These are phyloP conservation scores for Anaeramoeba flamelloides DNA, from an alignment of 78 protist species.

Conservation along the genomic window DNA sequence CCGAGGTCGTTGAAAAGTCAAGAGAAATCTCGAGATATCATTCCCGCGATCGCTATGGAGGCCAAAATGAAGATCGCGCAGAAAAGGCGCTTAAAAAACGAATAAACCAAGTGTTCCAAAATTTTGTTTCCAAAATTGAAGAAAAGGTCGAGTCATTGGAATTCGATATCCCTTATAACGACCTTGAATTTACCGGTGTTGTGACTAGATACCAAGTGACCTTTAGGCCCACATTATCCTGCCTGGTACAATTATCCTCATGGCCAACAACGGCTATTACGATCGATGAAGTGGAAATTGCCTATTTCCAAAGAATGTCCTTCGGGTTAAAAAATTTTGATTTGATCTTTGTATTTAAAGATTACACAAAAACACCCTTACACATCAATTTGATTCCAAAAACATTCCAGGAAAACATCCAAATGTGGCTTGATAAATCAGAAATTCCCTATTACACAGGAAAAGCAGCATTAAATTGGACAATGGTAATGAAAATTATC, in stretches of 20 bases:
- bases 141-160: slow-evolving; percentile 22
- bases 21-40: not conserved
- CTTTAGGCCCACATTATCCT: slow-evolving; percentile 54
- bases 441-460: slow-evolving; percentile 58
- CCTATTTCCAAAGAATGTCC: slow-evolving; percentile 67
- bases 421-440: slow-evolving; percentile 58
- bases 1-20: slow-evolving; percentile 44
- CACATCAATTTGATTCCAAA: slow-evolving; percentile 40
- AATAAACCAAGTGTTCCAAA: slow-evolving; percentile 44
- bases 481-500: slow-evolving; percentile 41
- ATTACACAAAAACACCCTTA: slow-evolving; percentile 36
- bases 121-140: slow-evolving; percentile 34
- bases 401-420: slow-evolving; percentile 41
- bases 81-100: slow-evolving; percentile 41
- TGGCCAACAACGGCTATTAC: slow-evolving; percentile 63
- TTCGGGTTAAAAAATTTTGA: slow-evolving; percentile 59
- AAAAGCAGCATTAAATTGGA: slow-evolving; percentile 49
- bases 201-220: slow-evolving; percentile 12
- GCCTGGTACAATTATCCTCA: slow-evolving; percentile 52
- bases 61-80: slow-evolving; percentile 68
- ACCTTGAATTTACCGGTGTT: slow-evolving; percentile 72
- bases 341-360: slow-evolving; percentile 68
- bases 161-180: slow-evolving; percentile 71
- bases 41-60: slow-evolving; percentile 16
- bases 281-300: slow-evolving; percentile 71